These are phyloP conservation scores for Oemleria cerasiformis DNA, from an alignment of 306 rosid genomes.

Conservation along the genomic window DNA sequence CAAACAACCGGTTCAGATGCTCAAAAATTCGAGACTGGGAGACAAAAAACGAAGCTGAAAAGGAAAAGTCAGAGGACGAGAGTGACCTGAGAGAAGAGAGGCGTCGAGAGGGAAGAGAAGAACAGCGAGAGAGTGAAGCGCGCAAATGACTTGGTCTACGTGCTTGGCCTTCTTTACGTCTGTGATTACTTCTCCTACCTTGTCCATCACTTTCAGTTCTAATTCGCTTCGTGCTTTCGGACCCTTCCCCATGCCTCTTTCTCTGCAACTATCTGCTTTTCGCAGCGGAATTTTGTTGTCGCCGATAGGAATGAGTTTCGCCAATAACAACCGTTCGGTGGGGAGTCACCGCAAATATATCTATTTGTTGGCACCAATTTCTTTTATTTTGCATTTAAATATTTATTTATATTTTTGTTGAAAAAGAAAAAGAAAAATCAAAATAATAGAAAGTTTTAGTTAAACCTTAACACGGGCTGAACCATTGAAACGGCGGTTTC, in stretches of 20 bases:
- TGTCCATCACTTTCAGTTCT: constrained; percentile 43
- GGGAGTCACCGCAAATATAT: too few relatives aligned
- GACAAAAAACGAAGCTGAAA: not conserved
- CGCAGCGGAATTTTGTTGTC: not conserved
- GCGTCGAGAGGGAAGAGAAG: constrained; percentile 68
- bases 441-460: not conserved
- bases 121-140: constrained; percentile 66
- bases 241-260: constrained; percentile 42
- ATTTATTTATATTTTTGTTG: too few relatives aligned
- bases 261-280: not conserved
- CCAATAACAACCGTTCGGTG: too few relatives aligned
- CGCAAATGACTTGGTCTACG: constrained; percentile 69
- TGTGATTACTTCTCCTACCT: constrained; percentile 64
- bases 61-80: not conserved
- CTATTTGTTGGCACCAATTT: too few relatives aligned
- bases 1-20: not conserved
- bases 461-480: not conserved
- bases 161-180: constrained; percentile 51
- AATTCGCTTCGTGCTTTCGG: constrained; percentile 38
- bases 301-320: not conserved
- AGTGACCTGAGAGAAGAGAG: constrained; percentile 61
- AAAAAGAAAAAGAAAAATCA: too few relatives aligned
- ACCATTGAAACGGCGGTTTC: not conserved
- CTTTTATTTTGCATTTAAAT: too few relatives aligned
- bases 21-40: not conserved